These are phyloP conservation scores for Paramicrosporidium saccamoebae DNA, from an alignment of 371 early-diverging fungal species.

Conservation along the genomic window DNA sequence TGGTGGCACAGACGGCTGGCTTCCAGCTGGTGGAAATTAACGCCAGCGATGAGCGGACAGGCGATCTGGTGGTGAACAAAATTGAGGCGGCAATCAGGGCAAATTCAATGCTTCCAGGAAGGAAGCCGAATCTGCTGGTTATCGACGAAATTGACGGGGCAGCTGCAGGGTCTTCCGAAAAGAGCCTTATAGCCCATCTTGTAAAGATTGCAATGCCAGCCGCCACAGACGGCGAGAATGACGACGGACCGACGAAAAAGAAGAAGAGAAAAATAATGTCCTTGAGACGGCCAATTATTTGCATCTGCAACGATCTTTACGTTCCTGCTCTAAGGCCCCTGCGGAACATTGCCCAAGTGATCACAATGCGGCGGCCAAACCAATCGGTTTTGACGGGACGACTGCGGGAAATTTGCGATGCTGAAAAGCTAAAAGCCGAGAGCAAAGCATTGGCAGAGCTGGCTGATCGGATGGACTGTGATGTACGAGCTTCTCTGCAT, in stretches of 20 bases:
- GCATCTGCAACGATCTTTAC: conserved; percentile 87
- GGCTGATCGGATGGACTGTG: conserved; percentile 40
- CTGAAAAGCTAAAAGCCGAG: conserved; percentile 35
- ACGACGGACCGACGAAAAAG: conserved; percentile 2
- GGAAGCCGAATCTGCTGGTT: conserved; percentile 49
- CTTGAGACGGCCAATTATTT: conserved; percentile 67
- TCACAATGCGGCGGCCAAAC: conserved; percentile 25
- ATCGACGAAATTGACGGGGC: conserved; percentile 94
- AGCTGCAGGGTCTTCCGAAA: conserved; percentile 10
- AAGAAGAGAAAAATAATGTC: conserved; percentile 9
- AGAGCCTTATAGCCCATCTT: not conserved
- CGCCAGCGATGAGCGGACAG: conserved; percentile 89
- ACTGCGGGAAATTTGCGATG: conserved; percentile 36
- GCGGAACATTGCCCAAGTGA: conserved; percentile 26
- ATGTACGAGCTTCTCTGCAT: conserved; percentile 50
- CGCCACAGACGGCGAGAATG: conserved; percentile 1
- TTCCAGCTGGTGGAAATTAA: conserved; percentile 84
- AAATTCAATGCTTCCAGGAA: conserved; percentile 18
- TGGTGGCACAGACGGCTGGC: conserved; percentile 65
- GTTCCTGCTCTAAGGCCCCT: conserved; percentile 58
- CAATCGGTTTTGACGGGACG: conserved; percentile 26
- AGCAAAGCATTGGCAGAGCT: conserved; percentile 28
- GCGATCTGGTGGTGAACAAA: conserved; percentile 22
- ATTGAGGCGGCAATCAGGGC: conserved; percentile 35
- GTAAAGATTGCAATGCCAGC: conserved; percentile 1